Evolutionary conservation across 345 rosid species (phyloP).

Genomic region (Angophora floribunda): DNA sequence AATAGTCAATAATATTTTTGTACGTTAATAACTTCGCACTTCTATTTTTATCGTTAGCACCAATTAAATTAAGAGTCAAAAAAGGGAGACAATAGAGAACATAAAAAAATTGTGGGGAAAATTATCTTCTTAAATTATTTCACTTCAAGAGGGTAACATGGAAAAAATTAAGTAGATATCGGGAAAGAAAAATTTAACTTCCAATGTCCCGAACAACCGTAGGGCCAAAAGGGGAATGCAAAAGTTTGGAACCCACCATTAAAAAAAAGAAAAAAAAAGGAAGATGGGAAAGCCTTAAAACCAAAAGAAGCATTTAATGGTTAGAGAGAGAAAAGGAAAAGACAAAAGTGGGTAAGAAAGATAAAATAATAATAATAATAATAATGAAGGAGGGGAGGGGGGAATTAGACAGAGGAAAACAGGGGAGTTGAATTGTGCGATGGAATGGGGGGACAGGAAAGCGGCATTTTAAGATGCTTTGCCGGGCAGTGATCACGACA

Average conservation of each 20-base stretch:
- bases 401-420: constrained; percentile 6
- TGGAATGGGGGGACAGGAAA: constrained; percentile 25
- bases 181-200: background rate
- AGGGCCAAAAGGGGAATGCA: background rate
- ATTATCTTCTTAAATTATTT: background rate
- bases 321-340: background rate
- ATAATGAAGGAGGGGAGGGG: background rate
- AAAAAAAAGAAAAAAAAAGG: background rate
- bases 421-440: constrained; percentile 3
- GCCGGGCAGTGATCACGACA: constrained; percentile 35
- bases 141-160: background rate
- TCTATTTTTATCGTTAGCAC: too few relatives aligned
- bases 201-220: background rate
- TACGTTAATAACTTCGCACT: too few relatives aligned
- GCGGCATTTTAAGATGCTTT: constrained; percentile 34
- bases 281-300: background rate
- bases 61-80: too few relatives aligned
- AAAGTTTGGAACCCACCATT: background rate
- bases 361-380: background rate
- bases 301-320: background rate
- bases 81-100: background rate
- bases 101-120: background rate
- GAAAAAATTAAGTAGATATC: background rate
- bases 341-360: background rate
- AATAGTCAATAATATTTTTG: background rate